Conservation (phyloP, 2,329 filamentous ascomycete species). For the Xylaria digitata region DNA sequence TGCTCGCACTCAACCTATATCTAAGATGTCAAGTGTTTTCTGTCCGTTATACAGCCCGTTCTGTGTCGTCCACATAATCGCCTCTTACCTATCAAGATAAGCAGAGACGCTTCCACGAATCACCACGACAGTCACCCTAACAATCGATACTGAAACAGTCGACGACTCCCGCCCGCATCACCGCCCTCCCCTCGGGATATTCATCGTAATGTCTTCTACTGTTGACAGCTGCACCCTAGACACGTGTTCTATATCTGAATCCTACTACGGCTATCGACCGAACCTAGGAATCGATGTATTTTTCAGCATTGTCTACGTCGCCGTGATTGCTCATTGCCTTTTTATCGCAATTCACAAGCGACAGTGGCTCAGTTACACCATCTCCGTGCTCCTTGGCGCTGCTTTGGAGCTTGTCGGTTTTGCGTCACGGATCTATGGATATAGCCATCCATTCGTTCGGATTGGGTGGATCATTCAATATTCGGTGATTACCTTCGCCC, state of each 20-base stretch:
- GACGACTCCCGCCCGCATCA: not conserved
- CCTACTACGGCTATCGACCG: conserved; percentile 38
- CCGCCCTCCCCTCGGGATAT: not conserved
- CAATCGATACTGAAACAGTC: not conserved
- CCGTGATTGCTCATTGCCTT: conserved; percentile 17
- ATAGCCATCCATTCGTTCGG: conserved; percentile 28
- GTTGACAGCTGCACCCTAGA: conserved; percentile 26
- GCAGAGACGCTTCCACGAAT: not conserved
- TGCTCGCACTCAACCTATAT: not conserved
- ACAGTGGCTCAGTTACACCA: conserved; percentile 32
- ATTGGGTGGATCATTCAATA: conserved; percentile 36
- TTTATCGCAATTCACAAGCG: conserved; percentile 20
- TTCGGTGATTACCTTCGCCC: conserved; percentile 31
- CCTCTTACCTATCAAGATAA: not conserved
- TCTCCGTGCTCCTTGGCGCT: conserved; percentile 30
- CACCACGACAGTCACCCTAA: not conserved
- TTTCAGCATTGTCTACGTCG: conserved; percentile 33
- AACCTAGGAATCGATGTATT: conserved; percentile 38
- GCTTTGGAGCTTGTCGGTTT: conserved; percentile 34
- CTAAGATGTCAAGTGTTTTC: not conserved
- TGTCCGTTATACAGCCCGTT: not conserved
- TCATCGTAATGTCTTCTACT: conserved; percentile 1
- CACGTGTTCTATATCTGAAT: conserved; percentile 29
- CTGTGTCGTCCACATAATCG: not conserved
- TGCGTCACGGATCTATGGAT: conserved; percentile 25